A percentile compares a stretch with the other conserved stretches of the same genome.
phyloP scores from a whole-genome alignment of 1,284 basidiomycete genomes.

The Cutaneotrichosporon dermatis region DNA sequence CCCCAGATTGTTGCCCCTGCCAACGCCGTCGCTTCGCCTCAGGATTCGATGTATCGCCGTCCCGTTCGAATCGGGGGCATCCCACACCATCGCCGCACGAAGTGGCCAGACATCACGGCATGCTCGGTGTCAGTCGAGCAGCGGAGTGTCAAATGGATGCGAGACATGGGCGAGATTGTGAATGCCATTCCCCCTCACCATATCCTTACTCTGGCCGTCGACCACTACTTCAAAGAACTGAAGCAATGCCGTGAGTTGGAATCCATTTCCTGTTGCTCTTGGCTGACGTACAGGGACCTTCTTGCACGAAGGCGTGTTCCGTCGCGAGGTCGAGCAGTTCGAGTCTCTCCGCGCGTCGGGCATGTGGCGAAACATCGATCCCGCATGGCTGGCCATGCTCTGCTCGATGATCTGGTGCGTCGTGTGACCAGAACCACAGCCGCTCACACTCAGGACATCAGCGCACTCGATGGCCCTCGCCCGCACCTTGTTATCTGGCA shows the following conservation, averaged over 20 bases:
- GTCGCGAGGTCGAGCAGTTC: slow-evolving; percentile 1
- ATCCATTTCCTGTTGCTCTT: no score
- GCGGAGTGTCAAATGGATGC: background rate
- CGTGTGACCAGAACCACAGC: background rate
- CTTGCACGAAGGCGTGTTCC: background rate
- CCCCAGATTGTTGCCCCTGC: background rate
- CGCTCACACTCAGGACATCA: background rate
- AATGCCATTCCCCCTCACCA: background rate
- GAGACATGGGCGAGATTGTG: background rate
- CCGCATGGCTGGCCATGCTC: background rate
- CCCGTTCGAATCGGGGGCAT: background rate
- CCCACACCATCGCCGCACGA: background rate
- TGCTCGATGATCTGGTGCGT: background rate
- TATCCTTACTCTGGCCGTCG: background rate
- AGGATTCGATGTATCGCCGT: background rate
- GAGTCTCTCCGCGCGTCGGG: background rate
- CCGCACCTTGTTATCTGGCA: background rate
- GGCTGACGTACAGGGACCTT: background rate
- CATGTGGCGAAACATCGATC: slow-evolving; percentile 1
- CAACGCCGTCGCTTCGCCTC: background rate
- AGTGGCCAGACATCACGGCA: slow-evolving; percentile 1
- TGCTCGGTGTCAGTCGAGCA: background rate
- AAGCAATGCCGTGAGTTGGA: background rate
- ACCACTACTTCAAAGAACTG: slow-evolving; percentile 2
- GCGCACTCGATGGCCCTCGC: slow-evolving; percentile 1